Conservation (phyloP, 108 stramenopile species). For the Nitzschia putrida region DNA sequence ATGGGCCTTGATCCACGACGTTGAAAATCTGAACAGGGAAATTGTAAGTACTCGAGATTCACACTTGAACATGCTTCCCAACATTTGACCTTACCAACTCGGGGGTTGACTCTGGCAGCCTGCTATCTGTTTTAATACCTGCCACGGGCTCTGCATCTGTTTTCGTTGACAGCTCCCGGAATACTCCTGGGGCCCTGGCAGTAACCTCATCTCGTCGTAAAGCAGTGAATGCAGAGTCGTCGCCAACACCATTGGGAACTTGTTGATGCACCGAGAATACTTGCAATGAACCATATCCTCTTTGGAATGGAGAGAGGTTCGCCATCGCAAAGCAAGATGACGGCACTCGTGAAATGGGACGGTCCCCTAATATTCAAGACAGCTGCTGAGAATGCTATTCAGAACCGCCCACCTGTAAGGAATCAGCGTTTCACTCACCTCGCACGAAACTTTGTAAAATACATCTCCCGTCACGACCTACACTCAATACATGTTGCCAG, state of each 20-base stretch:
- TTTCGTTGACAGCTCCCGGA: constrained; percentile 20
- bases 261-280: constrained; percentile 72
- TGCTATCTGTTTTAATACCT: neutral
- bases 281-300: constrained; percentile 77
- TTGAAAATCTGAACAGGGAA: constrained; percentile 44
- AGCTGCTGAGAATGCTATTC: too few relatives aligned
- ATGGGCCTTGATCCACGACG: constrained; percentile 70
- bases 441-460: constrained; percentile 72
- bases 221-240: constrained; percentile 45
- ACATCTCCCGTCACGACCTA: constrained; percentile 80
- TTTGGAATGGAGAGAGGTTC: constrained; percentile 82
- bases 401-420: neutral
- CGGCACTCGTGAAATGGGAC: constrained; percentile 70
- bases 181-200: constrained; percentile 57
- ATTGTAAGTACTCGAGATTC: neutral
- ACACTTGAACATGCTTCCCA: neutral
- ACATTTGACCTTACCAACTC: neutral
- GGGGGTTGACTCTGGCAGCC: constrained; percentile 27
- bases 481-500: constrained; percentile 80
- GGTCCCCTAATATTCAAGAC: constrained; percentile 39
- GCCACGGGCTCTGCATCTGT: neutral
- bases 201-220: constrained; percentile 48
- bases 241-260: constrained; percentile 43
- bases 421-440: constrained; percentile 25
- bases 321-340: constrained; percentile 80